A percentile compares a stretch with the other conserved stretches of the same genome.
These are phyloP conservation scores for Peterozyma toletana DNA, from an alignment of 805 yeast genomes.

Conservation along the genomic window DNA sequence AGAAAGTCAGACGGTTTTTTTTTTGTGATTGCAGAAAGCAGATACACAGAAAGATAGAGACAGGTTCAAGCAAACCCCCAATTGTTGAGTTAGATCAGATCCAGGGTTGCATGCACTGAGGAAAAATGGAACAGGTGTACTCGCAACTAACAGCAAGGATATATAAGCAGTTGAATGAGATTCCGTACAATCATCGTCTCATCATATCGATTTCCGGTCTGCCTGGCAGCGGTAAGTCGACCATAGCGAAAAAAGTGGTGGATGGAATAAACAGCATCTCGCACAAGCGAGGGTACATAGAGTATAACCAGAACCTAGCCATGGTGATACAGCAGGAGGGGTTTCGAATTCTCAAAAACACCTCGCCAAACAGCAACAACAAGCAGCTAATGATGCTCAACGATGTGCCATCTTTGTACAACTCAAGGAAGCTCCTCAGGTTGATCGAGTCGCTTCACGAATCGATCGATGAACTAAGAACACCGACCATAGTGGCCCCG, in stretches of 20 bases:
- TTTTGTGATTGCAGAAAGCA: too few relatives aligned
- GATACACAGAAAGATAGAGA: too few relatives aligned
- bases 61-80: too few relatives aligned
- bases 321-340: conserved; percentile 8
- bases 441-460: conserved; percentile 19
- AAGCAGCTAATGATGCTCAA: conserved; percentile 16
- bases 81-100: too few relatives aligned
- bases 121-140: conserved; percentile 5
- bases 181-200: conserved; percentile 12
- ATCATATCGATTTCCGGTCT: conserved; percentile 31
- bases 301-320: conserved; percentile 2
- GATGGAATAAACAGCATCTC: conserved; percentile 5
- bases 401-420: conserved; percentile 37
- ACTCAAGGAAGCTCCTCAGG: conserved; percentile 19
- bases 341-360: conserved; percentile 17
- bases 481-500: conserved; percentile 25
- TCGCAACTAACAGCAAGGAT: conserved; percentile 5
- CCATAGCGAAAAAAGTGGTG: conserved; percentile 20
- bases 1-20: too few relatives aligned
- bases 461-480: conserved; percentile 24
- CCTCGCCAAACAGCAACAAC: conserved; percentile 22
- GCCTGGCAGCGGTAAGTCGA: conserved; percentile 38
- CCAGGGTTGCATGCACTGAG: too few relatives aligned
- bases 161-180: conserved; percentile 4
- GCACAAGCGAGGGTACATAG: conserved; percentile 5